Percentiles rank a stretch among this genome's conserved stretches.
Evolutionary conservation across 371 early-diverging fungal genomes (phyloP).

Genomic region (Zopfochytrium polystomum): DNA sequence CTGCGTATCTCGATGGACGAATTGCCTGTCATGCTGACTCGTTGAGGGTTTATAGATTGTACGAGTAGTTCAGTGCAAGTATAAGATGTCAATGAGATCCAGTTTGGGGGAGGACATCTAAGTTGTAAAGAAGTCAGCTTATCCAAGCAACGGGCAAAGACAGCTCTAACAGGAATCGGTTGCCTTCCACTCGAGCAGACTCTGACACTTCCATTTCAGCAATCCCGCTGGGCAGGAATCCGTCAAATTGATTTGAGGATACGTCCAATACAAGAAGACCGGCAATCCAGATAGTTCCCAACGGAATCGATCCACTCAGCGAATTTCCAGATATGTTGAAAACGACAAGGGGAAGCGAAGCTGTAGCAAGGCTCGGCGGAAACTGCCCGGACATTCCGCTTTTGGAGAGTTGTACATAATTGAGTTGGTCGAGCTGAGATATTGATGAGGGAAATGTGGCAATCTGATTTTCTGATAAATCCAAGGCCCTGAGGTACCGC

Average conservation of each 20-base stretch:
- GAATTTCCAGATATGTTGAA: constrained; percentile 9
- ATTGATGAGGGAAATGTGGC: constrained; percentile 4
- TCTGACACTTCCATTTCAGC: constrained; percentile 1
- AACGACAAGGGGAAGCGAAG: constrained; percentile 1
- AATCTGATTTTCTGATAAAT: not conserved
- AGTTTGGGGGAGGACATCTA: constrained; percentile 4
- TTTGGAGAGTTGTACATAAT: not conserved
- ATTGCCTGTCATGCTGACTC: constrained; percentile 1
- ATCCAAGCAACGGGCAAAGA: no score
- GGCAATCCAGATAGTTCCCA: constrained; percentile 2
- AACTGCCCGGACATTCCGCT: constrained; percentile 5
- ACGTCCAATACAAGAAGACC: constrained; percentile 6
- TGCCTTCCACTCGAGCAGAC: constrained; percentile 2
- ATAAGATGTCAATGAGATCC: not conserved
- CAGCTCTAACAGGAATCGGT: constrained; percentile 13
- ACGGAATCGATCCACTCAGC: constrained; percentile 4
- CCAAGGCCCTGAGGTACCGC: not conserved
- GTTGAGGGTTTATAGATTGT: not conserved
- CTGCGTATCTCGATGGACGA: not conserved
- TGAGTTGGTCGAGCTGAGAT: constrained; percentile 6
- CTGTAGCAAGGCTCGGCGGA: not conserved
- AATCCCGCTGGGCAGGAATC: constrained; percentile 7
- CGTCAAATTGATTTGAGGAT: constrained; percentile 13
- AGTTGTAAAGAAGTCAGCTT: no score
- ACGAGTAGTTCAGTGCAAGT: not conserved